Conservation (phyloP, 164 flowering plant genomes). For the Magnolia kwangsiensis region DNA sequence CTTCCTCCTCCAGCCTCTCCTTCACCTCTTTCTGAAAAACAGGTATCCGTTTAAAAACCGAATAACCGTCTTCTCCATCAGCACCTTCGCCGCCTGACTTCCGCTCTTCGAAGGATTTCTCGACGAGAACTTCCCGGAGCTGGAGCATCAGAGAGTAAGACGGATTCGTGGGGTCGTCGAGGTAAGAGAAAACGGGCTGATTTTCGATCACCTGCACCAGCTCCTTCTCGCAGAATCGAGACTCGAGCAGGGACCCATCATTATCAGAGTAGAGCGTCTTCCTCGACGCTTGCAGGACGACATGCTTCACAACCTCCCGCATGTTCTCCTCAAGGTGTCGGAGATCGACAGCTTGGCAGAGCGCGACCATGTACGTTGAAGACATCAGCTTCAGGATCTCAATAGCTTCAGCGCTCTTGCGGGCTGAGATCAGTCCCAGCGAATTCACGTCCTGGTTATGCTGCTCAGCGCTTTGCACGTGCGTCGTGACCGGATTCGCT, state of each 20-base stretch:
- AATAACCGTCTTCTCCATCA: constrained; percentile 12
- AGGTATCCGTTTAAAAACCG: constrained; percentile 40
- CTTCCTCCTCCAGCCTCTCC: constrained; percentile 24
- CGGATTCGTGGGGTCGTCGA: constrained; percentile 44
- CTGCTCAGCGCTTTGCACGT: constrained; percentile 23
- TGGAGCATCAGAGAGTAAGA: constrained; percentile 33
- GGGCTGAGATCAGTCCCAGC: constrained; percentile 44
- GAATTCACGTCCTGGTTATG: constrained; percentile 33
- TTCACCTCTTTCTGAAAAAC: constrained; percentile 37
- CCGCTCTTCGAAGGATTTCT: constrained; percentile 24
- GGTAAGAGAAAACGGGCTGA: constrained; percentile 40
- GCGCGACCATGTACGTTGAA: constrained; percentile 43
- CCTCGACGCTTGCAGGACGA: constrained; percentile 29
- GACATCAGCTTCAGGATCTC: constrained; percentile 52
- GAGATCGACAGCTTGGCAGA: constrained; percentile 53
- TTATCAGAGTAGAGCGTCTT: constrained; percentile 35
- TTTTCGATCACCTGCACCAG: constrained; percentile 39
- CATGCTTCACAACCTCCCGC: constrained; percentile 33
- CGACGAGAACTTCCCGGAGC: constrained; percentile 36
- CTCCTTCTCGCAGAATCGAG: constrained; percentile 54
- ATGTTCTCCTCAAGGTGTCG: constrained; percentile 54
- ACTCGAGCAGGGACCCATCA: constrained; percentile 32
- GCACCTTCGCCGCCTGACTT: neutral
- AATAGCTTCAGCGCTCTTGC: constrained; percentile 48
- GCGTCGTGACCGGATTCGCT: constrained; percentile 25